A percentile compares a stretch with the other conserved stretches of the same genome.
These are phyloP conservation scores for Avena atlantica DNA, from an alignment of 176 grass and related monocot genomes.

Conservation along the genomic window DNA sequence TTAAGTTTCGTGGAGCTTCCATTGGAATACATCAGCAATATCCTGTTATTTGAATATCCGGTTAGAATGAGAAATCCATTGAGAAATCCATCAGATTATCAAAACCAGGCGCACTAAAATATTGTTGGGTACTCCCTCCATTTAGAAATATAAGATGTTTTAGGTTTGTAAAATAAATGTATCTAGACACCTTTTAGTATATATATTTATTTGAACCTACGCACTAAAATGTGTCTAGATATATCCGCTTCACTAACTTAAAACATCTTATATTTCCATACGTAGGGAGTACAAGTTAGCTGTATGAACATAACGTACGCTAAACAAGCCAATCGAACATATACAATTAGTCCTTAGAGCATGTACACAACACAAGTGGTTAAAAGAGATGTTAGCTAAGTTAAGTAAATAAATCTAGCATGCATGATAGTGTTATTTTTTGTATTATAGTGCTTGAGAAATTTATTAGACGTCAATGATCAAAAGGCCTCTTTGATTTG, in stretches of 20 bases:
- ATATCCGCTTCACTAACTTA: no score
- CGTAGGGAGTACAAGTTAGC: not conserved
- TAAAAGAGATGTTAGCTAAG: not conserved
- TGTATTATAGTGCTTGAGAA: not conserved
- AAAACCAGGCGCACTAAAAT: not conserved
- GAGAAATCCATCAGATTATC: not conserved
- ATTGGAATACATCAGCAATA: not conserved
- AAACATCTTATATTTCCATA: no score
- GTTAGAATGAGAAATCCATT: not conserved
- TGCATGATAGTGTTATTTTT: not conserved
- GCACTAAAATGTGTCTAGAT: no score
- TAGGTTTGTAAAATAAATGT: no score
- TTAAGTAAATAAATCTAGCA: not conserved
- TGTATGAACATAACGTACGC: not conserved
- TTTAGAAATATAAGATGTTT: no score
- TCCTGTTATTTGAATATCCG: not conserved
- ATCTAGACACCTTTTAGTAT: no score
- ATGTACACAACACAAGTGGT: not conserved
- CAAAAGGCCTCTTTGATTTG: not conserved
- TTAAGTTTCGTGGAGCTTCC: no score
- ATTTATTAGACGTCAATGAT: not conserved
- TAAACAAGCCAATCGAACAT: not conserved
- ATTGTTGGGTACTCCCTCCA: not conserved
- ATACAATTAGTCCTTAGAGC: not conserved
- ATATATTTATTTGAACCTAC: no score